phyloP scores from a whole-genome alignment of 2,329 filamentous ascomycete genomes.

The Neofusicoccum kwambonambiense region DNA sequence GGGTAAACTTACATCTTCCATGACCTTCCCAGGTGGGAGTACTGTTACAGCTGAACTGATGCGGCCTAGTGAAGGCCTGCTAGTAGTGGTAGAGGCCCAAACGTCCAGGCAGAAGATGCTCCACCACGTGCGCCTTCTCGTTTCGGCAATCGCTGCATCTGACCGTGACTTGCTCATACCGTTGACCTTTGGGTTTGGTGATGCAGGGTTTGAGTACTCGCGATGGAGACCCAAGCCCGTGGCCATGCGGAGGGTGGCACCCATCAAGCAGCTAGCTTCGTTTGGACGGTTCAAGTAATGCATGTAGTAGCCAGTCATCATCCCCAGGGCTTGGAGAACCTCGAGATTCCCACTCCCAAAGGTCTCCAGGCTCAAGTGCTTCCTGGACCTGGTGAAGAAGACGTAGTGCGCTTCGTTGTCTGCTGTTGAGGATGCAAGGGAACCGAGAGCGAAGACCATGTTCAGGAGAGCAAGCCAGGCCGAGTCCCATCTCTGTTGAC shows the following conservation, averaged over 20 bases:
- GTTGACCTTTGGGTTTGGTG: neutral
- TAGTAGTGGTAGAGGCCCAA: constrained; percentile 45
- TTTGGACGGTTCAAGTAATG: constrained; percentile 77
- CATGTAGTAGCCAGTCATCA: constrained; percentile 74
- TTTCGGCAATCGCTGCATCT: constrained; percentile 28
- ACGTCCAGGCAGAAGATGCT: constrained; percentile 45
- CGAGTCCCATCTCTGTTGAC: constrained; percentile 62
- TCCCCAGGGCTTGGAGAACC: constrained; percentile 67
- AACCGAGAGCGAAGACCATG: constrained; percentile 74
- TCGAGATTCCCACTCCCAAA: constrained; percentile 72
- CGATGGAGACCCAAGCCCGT: constrained; percentile 70
- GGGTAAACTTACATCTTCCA: constrained; percentile 29
- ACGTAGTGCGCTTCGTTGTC: constrained; percentile 65
- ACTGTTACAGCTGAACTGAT: constrained; percentile 41
- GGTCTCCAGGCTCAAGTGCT: constrained; percentile 64
- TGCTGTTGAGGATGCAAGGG: constrained; percentile 64
- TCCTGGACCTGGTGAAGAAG: constrained; percentile 68
- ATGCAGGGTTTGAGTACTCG: constrained; percentile 49
- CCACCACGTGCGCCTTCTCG: constrained; percentile 45
- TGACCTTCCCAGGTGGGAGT: constrained; percentile 34
- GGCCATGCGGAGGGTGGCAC: constrained; percentile 71
- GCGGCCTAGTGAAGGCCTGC: constrained; percentile 40
- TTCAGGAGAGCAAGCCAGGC: constrained; percentile 73
- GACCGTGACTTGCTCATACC: neutral
- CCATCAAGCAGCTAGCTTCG: constrained; percentile 71